Evolutionary conservation across 192 early-diverging fungal species (phyloP), one percentile per base, ranked within the genome.

Genomic region (Thamnidium elegans): DNA sequence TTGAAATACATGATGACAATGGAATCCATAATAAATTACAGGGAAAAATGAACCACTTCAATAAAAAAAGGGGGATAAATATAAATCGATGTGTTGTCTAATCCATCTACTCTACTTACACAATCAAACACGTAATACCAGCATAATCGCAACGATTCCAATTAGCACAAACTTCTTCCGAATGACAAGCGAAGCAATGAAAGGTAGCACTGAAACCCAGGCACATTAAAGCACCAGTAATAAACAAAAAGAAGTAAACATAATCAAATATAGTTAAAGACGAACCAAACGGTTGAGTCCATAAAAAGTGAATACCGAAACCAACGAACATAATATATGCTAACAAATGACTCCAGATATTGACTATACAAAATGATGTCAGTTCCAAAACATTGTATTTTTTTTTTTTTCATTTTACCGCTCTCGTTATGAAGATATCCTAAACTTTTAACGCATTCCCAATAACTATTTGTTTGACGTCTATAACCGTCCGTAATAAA

Each of bases 91-190:
- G 3, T 26, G 26, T 26, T 26, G 3, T 17, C 60, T 20, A 66
- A 59, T 4, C 45, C 53, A 11, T 43, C 13, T 15, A 46, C 21
- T n/a, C n/a, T 26, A 77, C 78, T 63, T 69, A 84, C 65, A 89
- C 82, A 54, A 93, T 94, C 46, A 95, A 78, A 17, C 84, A 69
- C 23, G 92, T 90, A 63, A 96, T 98, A 11, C 94, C 94, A 19
- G 90, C 81, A 82, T 95, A 98, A 73, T 96, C 95, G 59, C 90
- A 90, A 69, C 92, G 85, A 80, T 94, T 98, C 89, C 90, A 94
- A 4, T 72, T 71, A 55, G 74, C 75, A 55, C 83, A 80, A 23
- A 92, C 87, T 4, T 59, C 65, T 45, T 84, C 82, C 48, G 94
- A 96, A 74, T 96, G 94, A 70, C 92, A 96, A 7, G 82, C 81